Evolutionary conservation across 306 rosid species (phyloP), one percentile per base, ranked within the genome.

Genomic region (Chamaecrista fasciculata): DNA sequence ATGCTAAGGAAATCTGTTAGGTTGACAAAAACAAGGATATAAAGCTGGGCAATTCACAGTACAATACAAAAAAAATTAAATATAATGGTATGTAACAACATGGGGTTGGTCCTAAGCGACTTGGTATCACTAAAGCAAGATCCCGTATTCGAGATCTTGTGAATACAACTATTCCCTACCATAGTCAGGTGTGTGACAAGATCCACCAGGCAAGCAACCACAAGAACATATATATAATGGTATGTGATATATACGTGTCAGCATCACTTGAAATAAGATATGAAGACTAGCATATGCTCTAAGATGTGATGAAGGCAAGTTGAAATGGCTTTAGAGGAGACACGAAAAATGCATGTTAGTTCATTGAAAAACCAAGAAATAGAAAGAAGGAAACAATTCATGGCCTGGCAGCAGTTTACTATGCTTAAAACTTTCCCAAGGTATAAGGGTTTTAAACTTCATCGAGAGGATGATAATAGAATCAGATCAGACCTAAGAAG

Each of bases 21-120:
- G 42, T 25, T 43, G 16, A 16, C 24, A 67, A 78, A 79, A 55
- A 36, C 23, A 14, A 25, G 69, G 55, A 75, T 37, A 34, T 31
- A 43, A 26, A 36, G 26, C 25, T 25, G 39, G 15, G 11, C 0
- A 12, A 21, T 23, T 8, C 16, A 18, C 16, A n/a, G 40, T 34
- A 53, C 70, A n/a, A n/a, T n/a, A n/a, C n/a, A n/a, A n/a, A n/a
- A n/a, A n/a, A n/a, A n/a, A n/a, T n/a, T n/a, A n/a, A n/a, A n/a
- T n/a, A n/a, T n/a, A n/a, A n/a, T n/a, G n/a, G n/a, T n/a, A n/a
- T n/a, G n/a, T n/a, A n/a, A n/a, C n/a, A n/a, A n/a, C n/a, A n/a
- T n/a, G n/a, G n/a, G n/a, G n/a, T n/a, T n/a, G n/a, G n/a, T n/a
- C n/a, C n/a, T n/a, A n/a, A n/a, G n/a, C n/a, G n/a, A n/a, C n/a